Evolutionary conservation across 2,329 filamentous ascomycete genomes (phyloP).

Genomic region (Pseudogymnoascus sp.): DNA sequence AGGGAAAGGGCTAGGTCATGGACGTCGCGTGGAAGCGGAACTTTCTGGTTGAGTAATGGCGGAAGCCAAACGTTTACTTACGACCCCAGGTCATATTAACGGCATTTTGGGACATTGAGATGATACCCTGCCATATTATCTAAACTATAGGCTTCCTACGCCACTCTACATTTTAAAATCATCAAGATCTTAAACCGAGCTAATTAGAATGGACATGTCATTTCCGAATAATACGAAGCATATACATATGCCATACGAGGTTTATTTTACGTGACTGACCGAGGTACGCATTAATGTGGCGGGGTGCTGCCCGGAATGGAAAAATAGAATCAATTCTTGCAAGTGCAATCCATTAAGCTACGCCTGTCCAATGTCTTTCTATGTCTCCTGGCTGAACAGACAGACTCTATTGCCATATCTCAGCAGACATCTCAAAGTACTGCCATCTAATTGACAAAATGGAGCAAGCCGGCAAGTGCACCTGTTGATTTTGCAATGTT

Average conservation of each 20-base stretch:
- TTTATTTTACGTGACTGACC: background rate
- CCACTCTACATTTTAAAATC: background rate
- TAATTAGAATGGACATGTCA: background rate
- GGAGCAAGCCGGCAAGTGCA: background rate
- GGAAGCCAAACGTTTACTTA: background rate
- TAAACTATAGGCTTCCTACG: background rate
- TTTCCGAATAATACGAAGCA: background rate
- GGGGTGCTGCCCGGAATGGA: background rate
- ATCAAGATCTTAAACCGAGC: background rate
- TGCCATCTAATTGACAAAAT: background rate
- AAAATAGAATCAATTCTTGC: background rate
- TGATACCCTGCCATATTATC: background rate
- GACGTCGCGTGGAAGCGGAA: background rate
- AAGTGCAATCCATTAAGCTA: background rate
- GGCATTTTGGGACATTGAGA: background rate
- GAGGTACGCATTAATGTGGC: background rate
- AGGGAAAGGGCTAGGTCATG: background rate
- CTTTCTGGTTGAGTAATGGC: background rate
- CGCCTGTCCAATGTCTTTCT: background rate
- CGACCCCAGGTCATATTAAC: background rate
- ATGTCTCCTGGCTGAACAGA: background rate
- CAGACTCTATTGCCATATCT: background rate
- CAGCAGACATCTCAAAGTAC: background rate
- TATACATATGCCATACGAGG: background rate
- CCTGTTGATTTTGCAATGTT: background rate